phyloP scores from a whole-genome alignment of 2,329 filamentous ascomycete genomes.

The Stemphylium beticola region DNA sequence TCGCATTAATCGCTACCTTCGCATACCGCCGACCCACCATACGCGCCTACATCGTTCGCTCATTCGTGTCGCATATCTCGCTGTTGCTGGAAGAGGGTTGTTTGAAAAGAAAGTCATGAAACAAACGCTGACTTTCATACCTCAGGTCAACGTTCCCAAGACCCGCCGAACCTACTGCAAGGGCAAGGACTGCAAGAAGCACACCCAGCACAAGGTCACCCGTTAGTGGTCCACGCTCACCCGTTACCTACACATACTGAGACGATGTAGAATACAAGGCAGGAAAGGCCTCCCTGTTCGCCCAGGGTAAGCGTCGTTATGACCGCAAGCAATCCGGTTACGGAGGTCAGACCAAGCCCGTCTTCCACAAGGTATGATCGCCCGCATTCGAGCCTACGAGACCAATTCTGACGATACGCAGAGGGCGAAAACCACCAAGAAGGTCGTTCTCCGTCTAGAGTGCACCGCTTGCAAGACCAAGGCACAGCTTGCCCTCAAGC shows the following conservation, averaged over 20 bases:
- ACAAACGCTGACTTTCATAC: slow-evolving; percentile 24
- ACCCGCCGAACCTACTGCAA: slow-evolving; percentile 98
- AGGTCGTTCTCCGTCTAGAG: slow-evolving; percentile 98
- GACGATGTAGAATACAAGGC: slow-evolving; percentile 77
- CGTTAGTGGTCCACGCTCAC: slow-evolving; percentile 37
- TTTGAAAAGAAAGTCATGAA: background rate
- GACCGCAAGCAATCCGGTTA: slow-evolving; percentile 91
- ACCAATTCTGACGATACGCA: slow-evolving; percentile 49
- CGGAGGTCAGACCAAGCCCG: slow-evolving; percentile 99
- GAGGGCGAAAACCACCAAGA: slow-evolving; percentile 99
- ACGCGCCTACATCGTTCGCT: slow-evolving; percentile 8
- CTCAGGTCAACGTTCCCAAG: slow-evolving; percentile 96
- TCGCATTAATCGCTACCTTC: background rate
- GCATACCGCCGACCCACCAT: background rate
- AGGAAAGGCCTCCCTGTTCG: slow-evolving; percentile 93
- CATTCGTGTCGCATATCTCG: slow-evolving; percentile 12
- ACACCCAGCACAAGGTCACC: slow-evolving; percentile 44
- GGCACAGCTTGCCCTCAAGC: slow-evolving; percentile 87
- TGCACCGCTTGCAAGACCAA: slow-evolving; percentile 86
- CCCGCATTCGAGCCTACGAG: background rate
- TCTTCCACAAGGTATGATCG: slow-evolving; percentile 79
- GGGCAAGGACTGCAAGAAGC: slow-evolving; percentile 83
- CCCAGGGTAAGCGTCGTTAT: slow-evolving; percentile 99
- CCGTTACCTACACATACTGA: slow-evolving; percentile 31
- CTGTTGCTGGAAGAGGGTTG: background rate